Evolutionary conservation across 106 monocot genomes (phyloP), one percentile per base, ranked within the genome.

Genomic region (Dactylorhiza incarnata): DNA sequence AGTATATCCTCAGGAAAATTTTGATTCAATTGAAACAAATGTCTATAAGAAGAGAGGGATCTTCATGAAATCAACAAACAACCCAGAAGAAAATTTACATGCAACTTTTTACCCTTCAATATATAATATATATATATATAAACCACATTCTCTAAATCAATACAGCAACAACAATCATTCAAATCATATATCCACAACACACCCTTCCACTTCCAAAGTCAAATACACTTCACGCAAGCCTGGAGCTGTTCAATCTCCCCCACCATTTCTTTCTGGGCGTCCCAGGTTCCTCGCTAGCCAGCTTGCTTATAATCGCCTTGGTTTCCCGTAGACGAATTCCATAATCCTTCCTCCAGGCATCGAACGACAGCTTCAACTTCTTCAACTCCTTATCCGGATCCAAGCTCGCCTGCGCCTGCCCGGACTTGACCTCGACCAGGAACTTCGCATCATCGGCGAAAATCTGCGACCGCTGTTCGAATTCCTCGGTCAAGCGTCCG

Each of bases 401-500:
- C 74, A 92, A n/a, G 63, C 77, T 88, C 11, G 89, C 91, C 46
- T 88, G 87, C 1, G 85, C 86, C 77, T 94, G 82, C n/a, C 99
- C 94, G 0, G 94, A 87, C 82, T 99, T 99, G 45, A 92, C 94
- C 76, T 99, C 99, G 44, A 99, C 86, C 75, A 99, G 47, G 74
- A 99, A 90, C 56, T 86, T 91, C 0, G 86, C 81, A 51, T 99
- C 89, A 37, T 99, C 94, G 5, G 81, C 77, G 49, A 99, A 94
- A 2, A 94, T 87, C 72, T 84, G 84, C 1, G 81, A 76, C 24
- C 86, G 81, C 53, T 94, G 91, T 49, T 91, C 94, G 48, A 94
- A 89, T 72, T 99, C 97, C 53, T 99, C 87, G 0, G 87, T 78
- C 43, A 99, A 43, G 52, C 83, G 89, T 44, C 76, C 77, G 45